Evolutionary conservation across 495 filamentous ascomycete species (phyloP), one percentile per base, ranked within the genome.

Genomic region (Neurospora sp.): DNA sequence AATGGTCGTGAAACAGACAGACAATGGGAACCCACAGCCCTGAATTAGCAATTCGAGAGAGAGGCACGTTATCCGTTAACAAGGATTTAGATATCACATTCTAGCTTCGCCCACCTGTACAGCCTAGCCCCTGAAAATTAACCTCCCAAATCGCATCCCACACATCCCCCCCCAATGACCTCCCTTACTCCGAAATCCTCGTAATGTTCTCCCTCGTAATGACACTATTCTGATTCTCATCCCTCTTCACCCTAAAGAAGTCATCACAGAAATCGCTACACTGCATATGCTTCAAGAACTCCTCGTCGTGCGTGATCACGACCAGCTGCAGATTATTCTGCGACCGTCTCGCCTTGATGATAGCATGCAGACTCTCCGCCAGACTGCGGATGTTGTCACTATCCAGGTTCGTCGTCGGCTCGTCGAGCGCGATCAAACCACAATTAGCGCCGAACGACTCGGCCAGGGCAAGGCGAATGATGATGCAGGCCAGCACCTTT

Each of bases 301-400:
- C 94, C 82, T 98, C 96, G 82, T 99, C 96, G 85, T 99, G 96
- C 41, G 96, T 99, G 80, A 99, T 99, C 72, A 98, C 92, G 81
- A 99, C 96, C 59, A 98, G 87, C 84, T 98, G 96, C 84, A 99
- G 96, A 76, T 99, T 99, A 22, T 89, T 85, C 86, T 99, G 96
- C 74, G 89, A 85, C 76, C 90, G 87, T n/a, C 96, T 89, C 42
- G 89, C 82, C 77, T 92, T 88, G 81, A 99, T 98, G 76, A 99
- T 97, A 73, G 90, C 86, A 79, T 96, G 91, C 75, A 99, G 83
- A 41, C 91, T 92, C 80, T 90, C 86, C 37, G 96, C 96, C 44
- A 99, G 85, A 65, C 92, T 92, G 69, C 89, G 89, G 79, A 98
- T 98, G 78, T 98, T 99, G 79, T 98, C 94, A 61, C 88, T 87